Base-by-base conservation (phyloP, 2,329 filamentous ascomycete species). In the Coniella lustricola region DNA sequence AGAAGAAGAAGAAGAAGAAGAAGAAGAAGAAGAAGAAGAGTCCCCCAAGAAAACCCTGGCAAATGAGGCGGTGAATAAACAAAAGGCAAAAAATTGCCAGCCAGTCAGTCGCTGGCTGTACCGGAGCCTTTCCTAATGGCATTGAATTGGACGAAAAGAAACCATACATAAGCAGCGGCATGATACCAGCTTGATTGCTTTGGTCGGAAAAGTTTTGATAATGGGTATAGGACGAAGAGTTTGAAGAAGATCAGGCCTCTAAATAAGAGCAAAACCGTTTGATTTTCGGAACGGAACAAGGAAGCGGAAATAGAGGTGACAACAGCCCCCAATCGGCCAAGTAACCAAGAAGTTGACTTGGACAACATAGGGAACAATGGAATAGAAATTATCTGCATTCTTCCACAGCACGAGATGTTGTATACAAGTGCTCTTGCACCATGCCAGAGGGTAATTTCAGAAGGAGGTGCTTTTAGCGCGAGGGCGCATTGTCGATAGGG, bases 401-500 rank as follows among this genome's bases (percentile, higher is more conserved):
- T 29, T 29, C 25, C 5, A 29, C 5, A 29, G 25, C 5, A 10
- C 10, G 25, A 29, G 5, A 29, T 10, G 25, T 10, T 10, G 25
- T 29, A 29, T 5, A 5, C 10, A 29, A 29, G 25, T 10, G 25
- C 25, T 29, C 25, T 29, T 29, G 25, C 25, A 29, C 25, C 10
- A n/a, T 29, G 5, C 25, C 5, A 10, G 25, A 29, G 5, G 5
- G 25, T 10, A 5, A 29, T 29, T 39, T 35, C 25, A 35, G 45
- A 35, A 32, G 44, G 14, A 44, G 31, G 32, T 48, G 42, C 43
- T 31, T n/a, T 46, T 52, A 54, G 20, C 52, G 52, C 18, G 59
- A 63, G n/a, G 62, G 57, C 7, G 62, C 65, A 38, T 79, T 76
- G 39, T 80, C 76, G 29, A 79, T 68, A 1, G 81, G 81, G 58